Evolutionary conservation across 2,329 filamentous ascomycete genomes (phyloP).

Genomic region (Dactylellina sp.): DNA sequence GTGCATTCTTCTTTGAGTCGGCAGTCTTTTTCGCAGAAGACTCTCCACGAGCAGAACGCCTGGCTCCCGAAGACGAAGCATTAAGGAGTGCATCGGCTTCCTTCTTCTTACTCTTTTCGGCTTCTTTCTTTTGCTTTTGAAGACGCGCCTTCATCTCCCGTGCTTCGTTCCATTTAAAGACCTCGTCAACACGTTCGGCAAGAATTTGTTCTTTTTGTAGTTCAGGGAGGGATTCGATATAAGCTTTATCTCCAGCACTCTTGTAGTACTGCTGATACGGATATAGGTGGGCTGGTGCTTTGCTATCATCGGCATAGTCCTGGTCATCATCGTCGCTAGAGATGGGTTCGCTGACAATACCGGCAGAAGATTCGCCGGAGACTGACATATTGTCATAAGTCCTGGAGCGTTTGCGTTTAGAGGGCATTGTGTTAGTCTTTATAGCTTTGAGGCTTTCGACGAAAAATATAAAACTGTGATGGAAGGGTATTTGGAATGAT

Average conservation of each 20-base stretch:
- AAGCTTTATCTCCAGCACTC: conserved; percentile 77
- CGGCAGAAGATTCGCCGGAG: conserved; percentile 25
- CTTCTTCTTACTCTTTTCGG: conserved; percentile 71
- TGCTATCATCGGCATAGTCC: conserved; percentile 18
- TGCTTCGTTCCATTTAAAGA: conserved; percentile 79
- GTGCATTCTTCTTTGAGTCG: conserved; percentile 59
- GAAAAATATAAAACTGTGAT: background rate
- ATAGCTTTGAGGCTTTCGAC: background rate
- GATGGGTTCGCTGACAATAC: conserved; percentile 35
- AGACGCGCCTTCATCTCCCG: conserved; percentile 79
- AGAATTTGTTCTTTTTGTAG: conserved; percentile 91
- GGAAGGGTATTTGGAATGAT: background rate
- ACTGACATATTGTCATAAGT: conserved; percentile 17
- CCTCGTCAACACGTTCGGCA: conserved; percentile 84
- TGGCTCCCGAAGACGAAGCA: conserved; percentile 46
- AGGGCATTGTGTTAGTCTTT: conserved; percentile 37
- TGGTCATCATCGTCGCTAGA: conserved; percentile 51
- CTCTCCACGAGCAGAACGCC: conserved; percentile 57
- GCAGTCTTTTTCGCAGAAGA: conserved; percentile 59
- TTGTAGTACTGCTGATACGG: conserved; percentile 89
- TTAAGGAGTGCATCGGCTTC: conserved; percentile 56
- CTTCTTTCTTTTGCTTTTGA: conserved; percentile 72
- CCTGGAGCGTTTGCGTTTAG: conserved; percentile 13
- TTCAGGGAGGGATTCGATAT: conserved; percentile 88
- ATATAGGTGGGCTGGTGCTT: conserved; percentile 71